These are phyloP conservation scores for Solanum clarkiae DNA, from an alignment of 257 asterid genomes.

Conservation along the genomic window DNA sequence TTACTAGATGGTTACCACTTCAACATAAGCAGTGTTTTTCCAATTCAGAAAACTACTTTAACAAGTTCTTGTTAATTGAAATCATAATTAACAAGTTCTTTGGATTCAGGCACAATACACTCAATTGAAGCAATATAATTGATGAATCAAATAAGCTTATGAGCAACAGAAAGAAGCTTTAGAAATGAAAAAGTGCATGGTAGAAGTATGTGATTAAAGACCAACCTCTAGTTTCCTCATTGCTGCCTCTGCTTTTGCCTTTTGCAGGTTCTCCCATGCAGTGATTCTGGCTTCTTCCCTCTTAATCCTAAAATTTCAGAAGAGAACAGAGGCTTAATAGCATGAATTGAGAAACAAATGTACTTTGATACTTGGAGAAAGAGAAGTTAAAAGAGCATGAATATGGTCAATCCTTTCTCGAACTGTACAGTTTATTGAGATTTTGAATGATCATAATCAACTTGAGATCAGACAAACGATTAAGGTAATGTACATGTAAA, in stretches of 20 bases:
- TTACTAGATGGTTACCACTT: not conserved
- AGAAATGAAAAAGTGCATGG: not conserved
- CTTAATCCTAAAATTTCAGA: conserved; percentile 27
- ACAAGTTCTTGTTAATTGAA: not conserved
- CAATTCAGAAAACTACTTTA: not conserved
- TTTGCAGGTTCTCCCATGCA: conserved; percentile 80
- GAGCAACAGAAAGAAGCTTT: not conserved
- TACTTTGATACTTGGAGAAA: not conserved
- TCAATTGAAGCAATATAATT: not conserved
- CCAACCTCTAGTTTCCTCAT: conserved; percentile 63
- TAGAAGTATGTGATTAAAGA: not conserved
- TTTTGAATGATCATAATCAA: not conserved
- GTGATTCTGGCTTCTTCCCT: conserved; percentile 64
- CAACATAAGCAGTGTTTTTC: not conserved
- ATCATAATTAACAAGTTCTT: not conserved
- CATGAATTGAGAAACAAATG: not conserved
- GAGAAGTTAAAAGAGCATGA: not conserved
- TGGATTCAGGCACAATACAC: not conserved
- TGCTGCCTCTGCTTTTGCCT: conserved; percentile 79
- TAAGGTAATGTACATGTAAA: not conserved
- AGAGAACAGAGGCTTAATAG: not conserved
- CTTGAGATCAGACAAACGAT: not conserved
- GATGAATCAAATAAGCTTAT: not conserved
- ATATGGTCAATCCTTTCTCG: not conserved
- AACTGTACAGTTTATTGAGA: not conserved